Evolutionary conservation across 164 flowering plant genomes (phyloP), one percentile per base, ranked within the genome.

Genomic region (Tetracentron sinense): DNA sequence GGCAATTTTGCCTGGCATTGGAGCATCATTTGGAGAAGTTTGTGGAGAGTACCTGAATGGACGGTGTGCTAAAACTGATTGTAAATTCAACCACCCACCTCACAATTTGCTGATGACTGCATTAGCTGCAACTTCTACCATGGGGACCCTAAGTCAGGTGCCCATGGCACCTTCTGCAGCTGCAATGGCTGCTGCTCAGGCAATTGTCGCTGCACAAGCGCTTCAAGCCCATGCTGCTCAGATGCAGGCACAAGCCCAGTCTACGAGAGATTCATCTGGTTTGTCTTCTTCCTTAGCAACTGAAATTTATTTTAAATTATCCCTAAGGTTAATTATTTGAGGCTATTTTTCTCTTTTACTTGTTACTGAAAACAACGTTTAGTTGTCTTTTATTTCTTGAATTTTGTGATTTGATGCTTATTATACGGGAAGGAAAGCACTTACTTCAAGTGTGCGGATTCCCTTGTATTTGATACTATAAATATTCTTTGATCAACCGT

Each of bases 121-220:
- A 6, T 68, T 95, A 69, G 85, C 97, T 69, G 84, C 97, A 49
- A 82, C 89, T 6, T 85, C 90, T 16, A 75, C 77, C 42, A 83
- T 92, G 94, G 97, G 99, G 60, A 82, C 84, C 35, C 67, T 88
- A 28, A 95, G 94, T 74, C 99, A 95, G 77, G 94, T 84, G 33
- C 97, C 99, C 4, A 94, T 94, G 99, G 93, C 99, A n/a, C 99
- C 99, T 67, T 90, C 99, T 66, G 99, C 99, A 15, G 99, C 99
- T 61, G 99, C 99, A 54, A 95, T 92, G 99, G 99, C 99, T 67
- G 99, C 99, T 77, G 99, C 99, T 72, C 99, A 92, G 75, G 99
- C 97, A n/a, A 95, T 95, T 76, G 92, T 92, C 72, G 97, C 97
- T 69, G 97, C 97, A n/a, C 93, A 95, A 73, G 97, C 96, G 20